These are phyloP conservation scores for Boletus rubropictus DNA, from an alignment of 768 basidiomycete species.

Conservation along the genomic window DNA sequence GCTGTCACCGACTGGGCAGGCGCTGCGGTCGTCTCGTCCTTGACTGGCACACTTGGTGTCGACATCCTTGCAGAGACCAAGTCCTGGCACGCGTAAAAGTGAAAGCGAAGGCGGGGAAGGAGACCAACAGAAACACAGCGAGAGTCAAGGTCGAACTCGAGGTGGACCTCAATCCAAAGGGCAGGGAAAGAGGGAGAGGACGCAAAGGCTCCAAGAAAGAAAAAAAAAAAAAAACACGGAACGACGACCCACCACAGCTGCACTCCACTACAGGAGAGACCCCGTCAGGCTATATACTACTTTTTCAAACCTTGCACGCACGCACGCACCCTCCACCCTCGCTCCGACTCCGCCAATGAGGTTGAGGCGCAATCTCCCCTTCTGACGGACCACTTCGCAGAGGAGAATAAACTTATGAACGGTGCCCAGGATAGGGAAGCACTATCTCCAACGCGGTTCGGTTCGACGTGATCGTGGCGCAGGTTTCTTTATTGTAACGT, in stretches of 20 bases:
- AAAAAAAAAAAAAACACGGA: too few relatives aligned
- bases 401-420: not conserved
- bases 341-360: constrained; percentile 21
- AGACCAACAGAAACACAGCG: not conserved
- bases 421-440: constrained; percentile 9
- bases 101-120: not conserved
- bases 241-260: not conserved
- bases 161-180: not conserved
- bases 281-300: constrained; percentile 17
- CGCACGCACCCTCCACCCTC: constrained; percentile 8
- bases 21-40: not conserved
- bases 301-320: not conserved
- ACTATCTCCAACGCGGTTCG: constrained; percentile 11
- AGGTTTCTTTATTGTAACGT: too few relatives aligned
- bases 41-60: constrained; percentile 4
- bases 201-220: not conserved
- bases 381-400: constrained; percentile 8
- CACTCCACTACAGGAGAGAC: not conserved
- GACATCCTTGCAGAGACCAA: constrained; percentile 10
- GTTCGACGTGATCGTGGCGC: not conserved
- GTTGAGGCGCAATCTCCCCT: constrained; percentile 12
- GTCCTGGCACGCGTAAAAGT: not conserved
- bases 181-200: too few relatives aligned
- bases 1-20: constrained; percentile 1
- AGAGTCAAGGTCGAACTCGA: not conserved